These are phyloP conservation scores for Silene latifolia DNA, from an alignment of 148 eudicot species.

Conservation along the genomic window DNA sequence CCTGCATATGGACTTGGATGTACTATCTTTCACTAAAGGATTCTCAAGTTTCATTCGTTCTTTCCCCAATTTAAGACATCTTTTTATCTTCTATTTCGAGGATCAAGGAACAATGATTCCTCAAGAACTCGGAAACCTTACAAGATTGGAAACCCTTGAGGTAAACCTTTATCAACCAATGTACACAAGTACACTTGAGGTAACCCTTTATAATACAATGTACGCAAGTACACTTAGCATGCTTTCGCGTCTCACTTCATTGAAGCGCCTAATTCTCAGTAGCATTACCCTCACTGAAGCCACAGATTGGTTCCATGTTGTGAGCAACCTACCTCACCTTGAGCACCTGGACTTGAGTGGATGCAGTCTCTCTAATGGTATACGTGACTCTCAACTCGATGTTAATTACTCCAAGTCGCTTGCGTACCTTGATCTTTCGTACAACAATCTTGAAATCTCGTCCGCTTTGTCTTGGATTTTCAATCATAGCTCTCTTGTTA, in stretches of 20 bases:
- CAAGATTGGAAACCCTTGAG: slow-evolving; percentile 20
- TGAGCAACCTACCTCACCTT: slow-evolving; percentile 24
- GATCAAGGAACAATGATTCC: not conserved
- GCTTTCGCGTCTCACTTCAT: slow-evolving; percentile 20
- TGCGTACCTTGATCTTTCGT: too few species aligned
- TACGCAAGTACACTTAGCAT: not conserved
- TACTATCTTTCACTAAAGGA: not conserved
- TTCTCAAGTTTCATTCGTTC: slow-evolving; percentile 17
- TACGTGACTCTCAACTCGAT: not conserved
- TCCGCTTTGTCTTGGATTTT: too few species aligned
- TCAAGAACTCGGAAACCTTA: slow-evolving; percentile 21
- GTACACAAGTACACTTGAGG: too few species aligned
- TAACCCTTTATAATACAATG: not conserved
- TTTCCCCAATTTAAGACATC: slow-evolving; percentile 16
- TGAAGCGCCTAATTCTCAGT: slow-evolving; percentile 11
- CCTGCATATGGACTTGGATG: not conserved
- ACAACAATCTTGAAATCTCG: too few species aligned
- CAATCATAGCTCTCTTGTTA: too few species aligned
- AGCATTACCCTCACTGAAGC: slow-evolving; percentile 1
- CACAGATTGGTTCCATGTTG: slow-evolving; percentile 17
- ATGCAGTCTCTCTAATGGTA: slow-evolving; percentile 1
- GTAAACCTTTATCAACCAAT: too few species aligned
- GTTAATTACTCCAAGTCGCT: slow-evolving; percentile 20
- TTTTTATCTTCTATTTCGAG: not conserved
- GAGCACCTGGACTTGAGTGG: slow-evolving; percentile 18